Conservation (phyloP, 2,329 filamentous ascomycete genomes). For the Elsinoe necatrix region DNA sequence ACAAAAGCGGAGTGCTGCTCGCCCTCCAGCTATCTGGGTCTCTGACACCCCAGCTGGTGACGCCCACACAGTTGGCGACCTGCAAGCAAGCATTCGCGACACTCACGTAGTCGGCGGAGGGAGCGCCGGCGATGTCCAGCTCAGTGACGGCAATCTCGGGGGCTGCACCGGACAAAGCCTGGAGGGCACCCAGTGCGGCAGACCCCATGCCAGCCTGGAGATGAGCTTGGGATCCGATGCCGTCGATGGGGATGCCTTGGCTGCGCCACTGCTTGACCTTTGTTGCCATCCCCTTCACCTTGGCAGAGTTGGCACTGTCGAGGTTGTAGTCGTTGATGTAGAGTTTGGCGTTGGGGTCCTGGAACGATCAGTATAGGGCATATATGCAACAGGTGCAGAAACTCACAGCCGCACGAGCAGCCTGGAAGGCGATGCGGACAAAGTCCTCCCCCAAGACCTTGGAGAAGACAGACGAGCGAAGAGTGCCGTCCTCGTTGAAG, state of each 20-base stretch:
- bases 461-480: constrained; percentile 23
- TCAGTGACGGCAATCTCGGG: constrained; percentile 56
- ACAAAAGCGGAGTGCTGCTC: constrained; percentile 22
- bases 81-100: constrained; percentile 32
- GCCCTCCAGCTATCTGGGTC: constrained; percentile 23
- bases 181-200: constrained; percentile 12
- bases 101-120: constrained; percentile 42
- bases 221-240: constrained; percentile 46
- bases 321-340: constrained; percentile 28
- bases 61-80: constrained; percentile 31
- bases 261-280: constrained; percentile 23
- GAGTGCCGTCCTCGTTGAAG: constrained; percentile 23
- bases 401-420: constrained; percentile 17
- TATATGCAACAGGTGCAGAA: too few species aligned
- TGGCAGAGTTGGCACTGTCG: constrained; percentile 22
- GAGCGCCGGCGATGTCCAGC: constrained; percentile 50
- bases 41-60: constrained; percentile 43
- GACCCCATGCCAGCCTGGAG: constrained; percentile 31
- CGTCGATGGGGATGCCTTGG: constrained; percentile 29
- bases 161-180: constrained; percentile 38
- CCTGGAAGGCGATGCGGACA: constrained; percentile 24
- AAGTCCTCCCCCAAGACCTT: constrained; percentile 25
- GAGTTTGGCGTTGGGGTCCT: constrained; percentile 22
- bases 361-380: background rate
- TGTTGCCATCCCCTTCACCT: constrained; percentile 21